A percentile compares a stretch with the other conserved stretches of the same genome.
phyloP scores from a whole-genome alignment of 495 filamentous ascomycete species.

The Astrocystis sublimbata region DNA sequence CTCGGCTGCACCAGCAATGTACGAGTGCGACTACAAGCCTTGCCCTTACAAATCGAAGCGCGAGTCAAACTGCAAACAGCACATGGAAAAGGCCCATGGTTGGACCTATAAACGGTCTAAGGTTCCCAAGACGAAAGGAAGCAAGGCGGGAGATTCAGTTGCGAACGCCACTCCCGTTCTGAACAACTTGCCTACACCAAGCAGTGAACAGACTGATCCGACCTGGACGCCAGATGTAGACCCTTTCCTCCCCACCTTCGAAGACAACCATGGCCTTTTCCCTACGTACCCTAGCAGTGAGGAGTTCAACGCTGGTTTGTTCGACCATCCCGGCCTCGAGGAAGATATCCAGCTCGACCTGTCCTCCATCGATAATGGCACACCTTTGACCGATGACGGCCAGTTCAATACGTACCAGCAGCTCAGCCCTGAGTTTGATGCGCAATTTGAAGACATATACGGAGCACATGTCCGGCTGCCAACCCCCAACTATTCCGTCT shows the following conservation, averaged over 20 bases:
- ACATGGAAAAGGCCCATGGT: constrained; percentile 97
- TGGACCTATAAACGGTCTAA: constrained; percentile 90
- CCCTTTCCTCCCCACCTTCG: constrained; percentile 32
- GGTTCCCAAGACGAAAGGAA: constrained; percentile 55
- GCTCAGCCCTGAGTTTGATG: constrained; percentile 43
- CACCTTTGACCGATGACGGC: constrained; percentile 49
- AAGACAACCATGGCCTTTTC: constrained; percentile 38
- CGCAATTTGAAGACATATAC: constrained; percentile 60
- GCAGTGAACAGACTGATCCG: constrained; percentile 41
- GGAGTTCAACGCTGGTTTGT: constrained; percentile 35
- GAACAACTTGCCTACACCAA: constrained; percentile 54
- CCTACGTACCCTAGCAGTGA: constrained; percentile 41
- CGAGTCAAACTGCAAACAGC: constrained; percentile 97
- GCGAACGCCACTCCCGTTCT: constrained; percentile 58
- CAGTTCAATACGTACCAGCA: constrained; percentile 48
- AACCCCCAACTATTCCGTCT: constrained; percentile 38
- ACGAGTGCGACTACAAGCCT: constrained; percentile 76
- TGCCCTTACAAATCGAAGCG: constrained; percentile 95
- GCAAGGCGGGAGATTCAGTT: constrained; percentile 43
- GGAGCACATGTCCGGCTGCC: constrained; percentile 48
- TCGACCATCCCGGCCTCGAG: constrained; percentile 34
- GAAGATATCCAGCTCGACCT: constrained; percentile 51
- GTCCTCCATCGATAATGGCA: constrained; percentile 49
- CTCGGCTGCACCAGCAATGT: constrained; percentile 71
- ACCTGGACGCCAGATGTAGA: constrained; percentile 49